Percentiles rank a stretch among this genome's conserved stretches.
phyloP scores from a whole-genome alignment of 2,329 filamentous ascomycete species.

The Hypoxylon sp. region DNA sequence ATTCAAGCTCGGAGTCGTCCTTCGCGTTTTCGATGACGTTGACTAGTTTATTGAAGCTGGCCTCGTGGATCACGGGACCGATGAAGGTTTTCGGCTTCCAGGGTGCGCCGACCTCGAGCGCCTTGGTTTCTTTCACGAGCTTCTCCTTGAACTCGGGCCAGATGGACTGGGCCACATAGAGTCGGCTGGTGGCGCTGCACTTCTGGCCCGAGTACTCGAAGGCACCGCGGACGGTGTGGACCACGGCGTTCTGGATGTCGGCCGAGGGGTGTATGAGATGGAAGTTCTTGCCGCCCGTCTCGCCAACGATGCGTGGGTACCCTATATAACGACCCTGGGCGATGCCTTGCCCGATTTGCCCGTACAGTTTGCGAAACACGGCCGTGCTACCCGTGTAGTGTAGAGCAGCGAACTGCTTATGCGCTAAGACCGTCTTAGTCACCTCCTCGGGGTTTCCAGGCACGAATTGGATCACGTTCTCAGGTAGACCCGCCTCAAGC shows the following conservation, averaged over 20 bases:
- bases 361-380: constrained; percentile 91
- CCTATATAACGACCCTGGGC: constrained; percentile 84
- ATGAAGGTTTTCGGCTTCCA: constrained; percentile 82
- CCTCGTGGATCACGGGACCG: constrained; percentile 87
- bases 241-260: constrained; percentile 81
- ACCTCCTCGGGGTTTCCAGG: constrained; percentile 89
- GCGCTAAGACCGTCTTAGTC: constrained; percentile 80
- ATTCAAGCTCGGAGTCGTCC: constrained; percentile 77
- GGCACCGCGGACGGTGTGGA: constrained; percentile 86
- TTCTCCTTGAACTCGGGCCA: constrained; percentile 79
- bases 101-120: constrained; percentile 78
- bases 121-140: constrained; percentile 75
- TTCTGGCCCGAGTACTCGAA: constrained; percentile 95
- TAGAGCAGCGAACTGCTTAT: constrained; percentile 87
- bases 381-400: constrained; percentile 95
- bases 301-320: constrained; percentile 90
- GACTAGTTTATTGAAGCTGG: constrained; percentile 83
- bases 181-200: constrained; percentile 85
- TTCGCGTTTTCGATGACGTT: constrained; percentile 85
- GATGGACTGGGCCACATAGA: constrained; percentile 81
- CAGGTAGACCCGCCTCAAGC: constrained; percentile 88
- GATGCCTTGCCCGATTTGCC: constrained; percentile 84
- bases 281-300: constrained; percentile 96
- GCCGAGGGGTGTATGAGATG: constrained; percentile 84
- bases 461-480: constrained; percentile 92